Conservation (phyloP, 371 early-diverging fungal species). For the Caulochytrium protostelioides region DNA sequence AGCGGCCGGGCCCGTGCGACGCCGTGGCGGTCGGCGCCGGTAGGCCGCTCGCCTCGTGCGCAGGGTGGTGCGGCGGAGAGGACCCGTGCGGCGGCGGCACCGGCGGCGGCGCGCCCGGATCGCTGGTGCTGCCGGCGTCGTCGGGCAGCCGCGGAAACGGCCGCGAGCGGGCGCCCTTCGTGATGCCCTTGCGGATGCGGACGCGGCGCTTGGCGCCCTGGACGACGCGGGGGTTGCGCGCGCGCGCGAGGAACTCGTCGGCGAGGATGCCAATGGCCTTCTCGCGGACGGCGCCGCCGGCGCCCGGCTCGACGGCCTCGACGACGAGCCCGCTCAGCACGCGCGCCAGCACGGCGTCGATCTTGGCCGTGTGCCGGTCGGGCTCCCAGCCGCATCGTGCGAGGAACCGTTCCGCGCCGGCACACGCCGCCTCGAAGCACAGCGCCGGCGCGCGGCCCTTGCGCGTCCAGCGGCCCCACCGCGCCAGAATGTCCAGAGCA, state of each 20-base stretch:
- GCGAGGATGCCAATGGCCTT: slow-evolving; percentile 9
- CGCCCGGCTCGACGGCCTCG: slow-evolving; percentile 9
- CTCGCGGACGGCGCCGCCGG: slow-evolving; percentile 7
- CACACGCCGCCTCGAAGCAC: slow-evolving; percentile 9
- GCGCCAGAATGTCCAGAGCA: slow-evolving; percentile 3
- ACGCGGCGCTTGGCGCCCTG: slow-evolving; percentile 1
- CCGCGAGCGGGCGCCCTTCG: no score
- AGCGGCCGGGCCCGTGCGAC: no score
- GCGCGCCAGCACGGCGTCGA: slow-evolving; percentile 7
- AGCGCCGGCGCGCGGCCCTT: slow-evolving; percentile 6
- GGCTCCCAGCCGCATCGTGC: neutral
- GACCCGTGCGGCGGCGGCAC: no score
- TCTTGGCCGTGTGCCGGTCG: neutral
- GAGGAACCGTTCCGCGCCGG: slow-evolving; percentile 4
- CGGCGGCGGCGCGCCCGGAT: no score
- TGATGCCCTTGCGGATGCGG: slow-evolving; percentile 2
- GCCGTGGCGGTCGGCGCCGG: no score
- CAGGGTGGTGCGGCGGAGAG: no score
- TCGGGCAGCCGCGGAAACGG: no score
- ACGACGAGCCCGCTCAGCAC: slow-evolving; percentile 6
- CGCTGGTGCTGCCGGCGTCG: no score
- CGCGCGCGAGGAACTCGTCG: slow-evolving; percentile 8
- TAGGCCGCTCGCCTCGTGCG: no score
- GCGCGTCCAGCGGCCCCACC: slow-evolving; percentile 6
- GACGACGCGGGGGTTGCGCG: slow-evolving; percentile 1